Percentiles rank a stretch among this genome's conserved stretches.
These are phyloP conservation scores for Fagus crenata DNA, from an alignment of 306 rosid species.

Conservation along the genomic window DNA sequence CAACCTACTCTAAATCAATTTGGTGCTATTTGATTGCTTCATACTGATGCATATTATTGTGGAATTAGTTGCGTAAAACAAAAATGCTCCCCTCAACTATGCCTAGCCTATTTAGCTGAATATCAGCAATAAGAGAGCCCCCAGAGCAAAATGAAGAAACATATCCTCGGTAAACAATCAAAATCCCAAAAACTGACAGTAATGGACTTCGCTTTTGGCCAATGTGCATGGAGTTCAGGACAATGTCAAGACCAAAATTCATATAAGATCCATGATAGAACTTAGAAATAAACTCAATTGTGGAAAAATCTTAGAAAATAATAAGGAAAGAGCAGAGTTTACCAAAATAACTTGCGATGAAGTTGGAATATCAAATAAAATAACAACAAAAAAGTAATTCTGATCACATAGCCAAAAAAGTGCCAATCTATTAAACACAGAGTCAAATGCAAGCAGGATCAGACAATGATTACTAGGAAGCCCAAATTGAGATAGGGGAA, in stretches of 20 bases:
- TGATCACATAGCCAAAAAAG: background rate
- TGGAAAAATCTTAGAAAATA: background rate
- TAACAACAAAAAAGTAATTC: background rate
- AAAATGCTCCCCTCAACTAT: background rate
- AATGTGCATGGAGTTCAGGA: constrained; percentile 11
- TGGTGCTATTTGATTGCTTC: background rate
- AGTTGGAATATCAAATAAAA: background rate
- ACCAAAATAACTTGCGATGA: background rate
- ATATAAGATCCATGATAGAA: background rate
- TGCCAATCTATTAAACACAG: background rate
- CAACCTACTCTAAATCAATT: background rate
- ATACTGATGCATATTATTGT: background rate
- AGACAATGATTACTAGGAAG: background rate
- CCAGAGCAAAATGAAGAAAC: background rate
- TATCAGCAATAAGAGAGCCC: background rate
- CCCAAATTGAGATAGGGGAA: background rate
- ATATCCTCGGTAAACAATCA: background rate
- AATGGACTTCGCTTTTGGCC: constrained; percentile 5
- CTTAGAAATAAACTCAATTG: background rate
- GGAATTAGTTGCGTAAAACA: background rate
- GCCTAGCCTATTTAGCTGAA: background rate
- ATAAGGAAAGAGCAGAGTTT: background rate
- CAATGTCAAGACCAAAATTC: constrained; percentile 22
- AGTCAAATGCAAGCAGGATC: background rate
- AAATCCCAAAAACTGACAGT: background rate